Evolutionary conservation across 2,329 filamentous ascomycete species (phyloP).

Genomic region (Pseudogymnoascus sp.): DNA sequence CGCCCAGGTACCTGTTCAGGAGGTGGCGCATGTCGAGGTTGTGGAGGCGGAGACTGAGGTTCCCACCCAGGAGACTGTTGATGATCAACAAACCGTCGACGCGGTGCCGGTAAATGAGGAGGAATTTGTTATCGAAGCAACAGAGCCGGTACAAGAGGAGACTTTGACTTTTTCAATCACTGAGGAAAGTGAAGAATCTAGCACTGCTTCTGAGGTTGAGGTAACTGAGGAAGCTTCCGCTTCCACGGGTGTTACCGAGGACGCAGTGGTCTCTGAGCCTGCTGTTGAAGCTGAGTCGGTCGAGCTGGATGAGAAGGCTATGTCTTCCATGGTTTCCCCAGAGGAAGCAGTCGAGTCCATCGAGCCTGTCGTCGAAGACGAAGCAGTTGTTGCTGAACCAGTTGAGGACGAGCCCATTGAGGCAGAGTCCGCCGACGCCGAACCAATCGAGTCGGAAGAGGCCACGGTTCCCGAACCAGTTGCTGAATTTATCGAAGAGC

Average conservation of each 20-base stretch:
- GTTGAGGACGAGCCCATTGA: background rate
- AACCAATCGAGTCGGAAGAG: background rate
- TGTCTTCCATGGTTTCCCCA: background rate
- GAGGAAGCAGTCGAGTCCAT: background rate
- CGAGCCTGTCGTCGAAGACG: background rate
- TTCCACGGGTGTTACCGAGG: background rate
- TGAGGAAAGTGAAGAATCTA: background rate
- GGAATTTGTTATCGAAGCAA: background rate
- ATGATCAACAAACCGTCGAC: background rate
- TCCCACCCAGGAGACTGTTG: background rate
- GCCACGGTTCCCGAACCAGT: background rate
- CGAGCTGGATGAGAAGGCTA: background rate
- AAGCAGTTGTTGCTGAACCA: background rate
- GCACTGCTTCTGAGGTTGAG: background rate
- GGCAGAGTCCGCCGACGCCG: background rate
- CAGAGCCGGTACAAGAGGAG: background rate
- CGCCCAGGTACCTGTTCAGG: background rate
- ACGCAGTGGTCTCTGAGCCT: background rate
- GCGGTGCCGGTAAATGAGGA: background rate
- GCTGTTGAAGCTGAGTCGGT: background rate
- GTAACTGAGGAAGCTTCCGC: background rate
- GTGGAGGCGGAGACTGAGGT: background rate
- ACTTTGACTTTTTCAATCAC: background rate
- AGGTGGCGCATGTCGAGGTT: background rate
- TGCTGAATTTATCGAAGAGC: background rate